A percentile compares a stretch with the other conserved stretches of the same genome.
Conservation (phyloP, 257 asterid species). For the Forsythia viridissima region DNA sequence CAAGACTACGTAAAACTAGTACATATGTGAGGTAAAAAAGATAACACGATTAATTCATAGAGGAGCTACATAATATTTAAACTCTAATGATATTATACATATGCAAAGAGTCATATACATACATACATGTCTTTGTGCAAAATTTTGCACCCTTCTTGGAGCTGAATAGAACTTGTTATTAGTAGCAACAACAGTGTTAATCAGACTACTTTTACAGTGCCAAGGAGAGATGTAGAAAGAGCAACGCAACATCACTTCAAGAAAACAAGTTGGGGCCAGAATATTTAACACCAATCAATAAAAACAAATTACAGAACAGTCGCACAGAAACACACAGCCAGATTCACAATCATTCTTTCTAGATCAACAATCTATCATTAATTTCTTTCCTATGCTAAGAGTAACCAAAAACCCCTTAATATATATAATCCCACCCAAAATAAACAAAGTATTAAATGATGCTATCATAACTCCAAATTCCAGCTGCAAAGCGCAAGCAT, state of each 20-base stretch:
- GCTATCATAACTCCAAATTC: neutral
- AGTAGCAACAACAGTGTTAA: neutral
- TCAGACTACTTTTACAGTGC: neutral
- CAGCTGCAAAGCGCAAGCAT: neutral
- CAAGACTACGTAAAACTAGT: neutral
- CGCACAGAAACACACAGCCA: neutral
- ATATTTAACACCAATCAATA: neutral
- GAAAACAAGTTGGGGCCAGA: neutral
- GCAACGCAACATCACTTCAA: neutral
- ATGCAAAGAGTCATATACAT: no score
- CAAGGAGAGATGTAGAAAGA: neutral
- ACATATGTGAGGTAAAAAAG: neutral
- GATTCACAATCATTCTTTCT: neutral
- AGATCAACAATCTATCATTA: neutral
- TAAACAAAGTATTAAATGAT: neutral
- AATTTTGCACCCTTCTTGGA: neutral
- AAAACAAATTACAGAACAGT: no score
- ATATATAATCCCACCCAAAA: neutral
- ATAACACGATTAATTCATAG: neutral
- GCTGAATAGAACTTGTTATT: neutral
- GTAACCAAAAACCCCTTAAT: neutral
- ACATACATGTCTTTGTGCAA: neutral
- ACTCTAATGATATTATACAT: neutral
- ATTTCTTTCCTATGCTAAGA: no score
- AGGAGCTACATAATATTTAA: neutral